These are phyloP conservation scores for Paraphaeosphaeria sporulosa DNA, from an alignment of 2,329 filamentous ascomycete genomes.

Conservation along the genomic window DNA sequence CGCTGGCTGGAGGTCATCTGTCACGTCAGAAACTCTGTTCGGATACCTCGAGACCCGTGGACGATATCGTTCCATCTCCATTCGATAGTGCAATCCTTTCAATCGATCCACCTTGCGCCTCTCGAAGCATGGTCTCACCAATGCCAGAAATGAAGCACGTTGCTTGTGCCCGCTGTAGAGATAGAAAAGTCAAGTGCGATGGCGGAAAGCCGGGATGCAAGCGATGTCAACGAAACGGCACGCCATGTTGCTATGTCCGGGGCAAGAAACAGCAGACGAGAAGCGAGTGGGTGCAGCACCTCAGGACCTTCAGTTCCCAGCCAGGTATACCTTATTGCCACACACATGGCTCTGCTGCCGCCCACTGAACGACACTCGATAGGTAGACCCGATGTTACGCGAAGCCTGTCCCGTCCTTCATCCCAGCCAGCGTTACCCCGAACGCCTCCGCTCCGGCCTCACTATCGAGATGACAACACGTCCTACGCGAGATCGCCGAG, in stretches of 20 bases:
- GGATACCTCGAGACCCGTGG: background rate
- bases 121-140: conserved; percentile 1
- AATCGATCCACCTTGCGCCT: background rate
- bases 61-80: background rate
- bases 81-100: background rate
- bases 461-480: background rate
- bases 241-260: conserved; percentile 22
- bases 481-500: conserved; percentile 3
- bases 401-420: background rate
- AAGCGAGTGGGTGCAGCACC: conserved; percentile 25
- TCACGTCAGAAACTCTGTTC: background rate
- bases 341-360: background rate
- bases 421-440: conserved; percentile 4
- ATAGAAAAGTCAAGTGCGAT: conserved; percentile 30
- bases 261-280: conserved; percentile 24
- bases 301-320: conserved; percentile 25
- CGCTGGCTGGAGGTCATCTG: background rate
- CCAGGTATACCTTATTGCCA: conserved; percentile 16
- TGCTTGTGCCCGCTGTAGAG: conserved; percentile 26
- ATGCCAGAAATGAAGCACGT: conserved; percentile 20
- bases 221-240: conserved; percentile 17
- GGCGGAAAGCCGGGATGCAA: conserved; percentile 23
- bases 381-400: conserved; percentile 3
- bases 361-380: background rate
- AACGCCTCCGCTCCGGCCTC: background rate